phyloP scores from a whole-genome alignment of 495 filamentous ascomycete species.

The Trichoderma erinaceum region DNA sequence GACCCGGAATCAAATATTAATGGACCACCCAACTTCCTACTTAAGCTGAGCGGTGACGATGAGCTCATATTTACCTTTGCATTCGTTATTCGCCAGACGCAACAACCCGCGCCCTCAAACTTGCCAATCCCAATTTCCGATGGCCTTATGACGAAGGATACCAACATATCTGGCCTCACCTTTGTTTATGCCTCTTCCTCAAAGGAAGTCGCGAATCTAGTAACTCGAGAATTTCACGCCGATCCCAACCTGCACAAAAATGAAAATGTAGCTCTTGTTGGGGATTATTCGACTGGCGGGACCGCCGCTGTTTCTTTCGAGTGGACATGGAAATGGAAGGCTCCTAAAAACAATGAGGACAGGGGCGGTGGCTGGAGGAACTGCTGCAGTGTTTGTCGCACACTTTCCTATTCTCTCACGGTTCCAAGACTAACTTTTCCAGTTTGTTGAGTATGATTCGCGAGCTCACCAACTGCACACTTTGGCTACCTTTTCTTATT shows the following conservation, averaged over 20 bases:
- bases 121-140: slow-evolving; percentile 2
- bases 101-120: slow-evolving; percentile 33
- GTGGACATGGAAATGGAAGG: slow-evolving; percentile 95
- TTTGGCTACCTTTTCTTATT: slow-evolving; percentile 87
- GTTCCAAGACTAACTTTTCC: slow-evolving; percentile 23
- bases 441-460: slow-evolving; percentile 95
- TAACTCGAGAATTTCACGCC: slow-evolving; percentile 91
- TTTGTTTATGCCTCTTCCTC: slow-evolving; percentile 82
- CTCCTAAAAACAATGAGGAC: slow-evolving; percentile 77
- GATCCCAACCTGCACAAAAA: slow-evolving; percentile 98
- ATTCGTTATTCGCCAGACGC: slow-evolving; percentile 72
- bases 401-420: background rate
- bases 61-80: slow-evolving; percentile 89
- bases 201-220: slow-evolving; percentile 84
- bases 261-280: slow-evolving; percentile 86
- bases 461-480: slow-evolving; percentile 82
- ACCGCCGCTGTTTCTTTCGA: slow-evolving; percentile 80
- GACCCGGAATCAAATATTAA: slow-evolving; percentile 65
- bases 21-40: slow-evolving; percentile 63
- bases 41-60: slow-evolving; percentile 84
- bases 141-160: slow-evolving; percentile 50
- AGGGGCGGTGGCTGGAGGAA: slow-evolving; percentile 90
- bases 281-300: slow-evolving; percentile 77
- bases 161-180: slow-evolving; percentile 79
- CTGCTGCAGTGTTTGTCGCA: slow-evolving; percentile 66